Conservation (phyloP, 805 yeast species). For the Monosporozyma servazzii region DNA sequence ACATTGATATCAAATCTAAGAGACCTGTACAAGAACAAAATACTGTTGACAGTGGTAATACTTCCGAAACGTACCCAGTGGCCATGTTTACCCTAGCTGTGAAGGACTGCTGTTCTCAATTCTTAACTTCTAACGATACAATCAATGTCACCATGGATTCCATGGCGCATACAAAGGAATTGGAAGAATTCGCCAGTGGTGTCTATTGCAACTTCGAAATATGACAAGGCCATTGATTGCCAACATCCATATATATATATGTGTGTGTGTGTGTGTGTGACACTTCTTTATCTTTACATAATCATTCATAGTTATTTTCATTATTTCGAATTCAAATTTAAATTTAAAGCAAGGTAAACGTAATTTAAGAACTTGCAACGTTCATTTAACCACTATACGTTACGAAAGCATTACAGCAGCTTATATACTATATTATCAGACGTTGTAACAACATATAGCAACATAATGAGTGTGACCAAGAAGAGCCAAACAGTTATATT, state of each 20-base stretch:
- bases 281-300: background rate
- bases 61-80: background rate
- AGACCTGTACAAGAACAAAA: background rate
- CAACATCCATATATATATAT: too few species aligned
- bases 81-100: background rate
- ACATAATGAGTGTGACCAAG: slow-evolving; percentile 6
- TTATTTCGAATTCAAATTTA: background rate
- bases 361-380: background rate
- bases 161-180: background rate
- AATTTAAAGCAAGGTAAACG: background rate
- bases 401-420: background rate
- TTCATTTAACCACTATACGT: background rate
- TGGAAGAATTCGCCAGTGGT: background rate
- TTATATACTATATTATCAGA: background rate
- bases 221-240: background rate
- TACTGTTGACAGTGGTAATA: background rate
- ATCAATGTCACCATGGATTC: background rate
- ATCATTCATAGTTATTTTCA: background rate
- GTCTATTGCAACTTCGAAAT: background rate
- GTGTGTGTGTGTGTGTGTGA: too few species aligned
- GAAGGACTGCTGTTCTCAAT: background rate
- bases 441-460: background rate
- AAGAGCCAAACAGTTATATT: slow-evolving; percentile 35
- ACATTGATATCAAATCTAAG: background rate
- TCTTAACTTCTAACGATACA: background rate